Evolutionary conservation across 2,329 filamentous ascomycete species (phyloP), one percentile per base, ranked within the genome.

Genomic region (Neurospora crassa): DNA sequence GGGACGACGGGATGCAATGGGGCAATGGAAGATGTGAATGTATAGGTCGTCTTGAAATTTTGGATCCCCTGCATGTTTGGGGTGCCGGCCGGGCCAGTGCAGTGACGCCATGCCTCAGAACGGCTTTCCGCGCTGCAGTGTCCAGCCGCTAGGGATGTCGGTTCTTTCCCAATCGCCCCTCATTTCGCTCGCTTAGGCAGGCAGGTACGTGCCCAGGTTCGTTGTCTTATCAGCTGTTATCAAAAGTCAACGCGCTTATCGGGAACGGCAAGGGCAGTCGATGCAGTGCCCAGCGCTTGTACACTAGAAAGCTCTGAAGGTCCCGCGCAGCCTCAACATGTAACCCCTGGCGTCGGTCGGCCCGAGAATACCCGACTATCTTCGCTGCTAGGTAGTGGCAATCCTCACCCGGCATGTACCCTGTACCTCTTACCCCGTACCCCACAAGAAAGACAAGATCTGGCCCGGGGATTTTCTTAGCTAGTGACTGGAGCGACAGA

Each of bases 321-420:
- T 37, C 34, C 34, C 34, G 7, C 34, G 34, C 34, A 37, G 8
- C 34, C 34, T 37, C 34, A 37, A 37, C 34, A 37, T 37, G 47
- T 53, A 63, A 63, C 16, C 7, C 14, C 53, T 63, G 16, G 18
- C 53, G 8, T n/a, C 34, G 53, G 20, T 59, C 72, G 74, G 74
- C 69, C 76, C 76, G 76, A 77, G 70, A 76, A 76, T 76, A 77
- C 73, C 72, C 76, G 77, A 75, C 68, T 18, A 5, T 40, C 53
- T 67, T 47, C 5, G 45, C 45, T 47, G 45, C 45, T 47, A n/a
- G 20, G 29, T 16, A 18, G 29, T 29, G 29, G 29, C 41, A 43
- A 43, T 43, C 16, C 7, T 18, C 41, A 8, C 2, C 41, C 41
- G 41, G 41, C 53, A 63, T 63, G 24, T 63, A 37, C 53, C 53